Evolutionary conservation across 2,329 filamentous ascomycete genomes (phyloP).

Genomic region (Talaromyces marneffei): DNA sequence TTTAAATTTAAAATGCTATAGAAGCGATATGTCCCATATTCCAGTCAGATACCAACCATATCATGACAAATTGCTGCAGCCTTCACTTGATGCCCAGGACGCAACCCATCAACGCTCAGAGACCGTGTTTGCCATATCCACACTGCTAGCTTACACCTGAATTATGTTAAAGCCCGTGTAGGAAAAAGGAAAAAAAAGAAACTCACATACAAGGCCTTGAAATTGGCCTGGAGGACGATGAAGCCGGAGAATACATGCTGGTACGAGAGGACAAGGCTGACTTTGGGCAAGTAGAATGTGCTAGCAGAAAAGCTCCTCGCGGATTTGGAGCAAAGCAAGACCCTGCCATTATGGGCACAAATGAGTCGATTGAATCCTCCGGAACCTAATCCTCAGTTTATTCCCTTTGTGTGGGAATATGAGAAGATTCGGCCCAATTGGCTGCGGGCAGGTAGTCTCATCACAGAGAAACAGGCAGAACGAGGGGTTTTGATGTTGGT

Average conservation of each 20-base stretch:
- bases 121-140: background rate
- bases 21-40: too few relatives aligned
- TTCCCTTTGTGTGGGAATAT: slow-evolving; percentile 38
- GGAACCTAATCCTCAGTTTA: slow-evolving; percentile 39
- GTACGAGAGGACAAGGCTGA: too few relatives aligned
- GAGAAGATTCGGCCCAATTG: slow-evolving; percentile 31
- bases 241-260: too few relatives aligned
- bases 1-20: too few relatives aligned
- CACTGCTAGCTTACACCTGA: background rate
- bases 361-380: slow-evolving; percentile 47
- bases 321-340: slow-evolving; percentile 21
- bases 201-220: too few relatives aligned
- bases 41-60: background rate
- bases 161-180: too few relatives aligned
- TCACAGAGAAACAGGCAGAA: slow-evolving; percentile 35
- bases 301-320: slow-evolving; percentile 17
- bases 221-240: background rate
- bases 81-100: background rate
- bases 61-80: too few relatives aligned
- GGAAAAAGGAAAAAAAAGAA: too few relatives aligned
- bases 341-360: slow-evolving; percentile 44
- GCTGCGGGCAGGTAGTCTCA: slow-evolving; percentile 31
- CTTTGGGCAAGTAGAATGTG: too few relatives aligned
- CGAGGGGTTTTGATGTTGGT: slow-evolving; percentile 38
- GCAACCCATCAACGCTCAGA: background rate